Conservation (phyloP, 2,329 filamentous ascomycete species). For the Cladosporium sp. region DNA sequence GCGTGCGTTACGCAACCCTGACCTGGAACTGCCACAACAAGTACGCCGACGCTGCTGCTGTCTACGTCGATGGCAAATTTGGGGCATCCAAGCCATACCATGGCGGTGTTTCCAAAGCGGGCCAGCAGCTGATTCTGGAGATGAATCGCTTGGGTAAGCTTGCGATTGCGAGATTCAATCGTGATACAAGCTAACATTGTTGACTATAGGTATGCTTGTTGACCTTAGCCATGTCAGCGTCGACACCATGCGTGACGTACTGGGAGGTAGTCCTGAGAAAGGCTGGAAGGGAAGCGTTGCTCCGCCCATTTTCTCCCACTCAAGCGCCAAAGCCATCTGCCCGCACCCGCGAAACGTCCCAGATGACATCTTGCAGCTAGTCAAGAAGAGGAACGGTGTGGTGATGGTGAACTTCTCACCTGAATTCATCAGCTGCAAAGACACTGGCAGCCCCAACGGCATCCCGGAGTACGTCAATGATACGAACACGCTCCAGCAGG, state of each 20-base stretch:
- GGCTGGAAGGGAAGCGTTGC: constrained; percentile 72
- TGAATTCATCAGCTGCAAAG: constrained; percentile 75
- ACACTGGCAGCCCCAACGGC: constrained; percentile 56
- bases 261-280: constrained; percentile 55
- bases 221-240: constrained; percentile 78
- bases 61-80: constrained; percentile 50
- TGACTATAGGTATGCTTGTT: constrained; percentile 80
- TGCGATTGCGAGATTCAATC: not conserved
- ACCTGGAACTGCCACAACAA: constrained; percentile 93
- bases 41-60: constrained; percentile 81
- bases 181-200: not conserved
- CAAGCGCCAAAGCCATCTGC: constrained; percentile 76
- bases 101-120: constrained; percentile 72
- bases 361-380: constrained; percentile 76
- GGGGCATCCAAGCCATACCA: constrained; percentile 59
- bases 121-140: constrained; percentile 71
- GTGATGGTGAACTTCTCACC: constrained; percentile 92
- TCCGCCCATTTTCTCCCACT: constrained; percentile 88
- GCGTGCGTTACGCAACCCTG: constrained; percentile 83
- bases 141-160: constrained; percentile 93
- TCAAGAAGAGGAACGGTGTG: constrained; percentile 71
- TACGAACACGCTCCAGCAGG: constrained; percentile 74
- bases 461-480: constrained; percentile 67
- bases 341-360: constrained; percentile 90
- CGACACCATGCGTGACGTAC: constrained; percentile 83